phyloP scores from a whole-genome alignment of 331 rosid genomes.

The Malus hybrid region DNA sequence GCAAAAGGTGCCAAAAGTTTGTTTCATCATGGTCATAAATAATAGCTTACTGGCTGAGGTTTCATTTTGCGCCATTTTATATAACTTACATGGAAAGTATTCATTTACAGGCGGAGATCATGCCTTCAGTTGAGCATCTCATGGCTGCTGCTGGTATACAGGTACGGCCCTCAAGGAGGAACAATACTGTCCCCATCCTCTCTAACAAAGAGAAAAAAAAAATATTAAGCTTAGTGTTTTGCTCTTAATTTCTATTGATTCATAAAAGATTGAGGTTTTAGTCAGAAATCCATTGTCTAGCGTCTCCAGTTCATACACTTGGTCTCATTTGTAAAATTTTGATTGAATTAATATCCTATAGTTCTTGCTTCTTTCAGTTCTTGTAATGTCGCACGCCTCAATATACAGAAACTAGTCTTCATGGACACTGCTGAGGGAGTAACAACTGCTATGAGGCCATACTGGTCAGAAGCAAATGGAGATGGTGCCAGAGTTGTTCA shows the following conservation, averaged over 20 bases:
- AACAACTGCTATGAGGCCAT: slow-evolving; percentile 54
- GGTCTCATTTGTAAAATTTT: neutral
- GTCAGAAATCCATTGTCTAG: neutral
- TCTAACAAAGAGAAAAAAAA: neutral
- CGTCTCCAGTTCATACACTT: neutral
- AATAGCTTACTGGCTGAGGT: neutral
- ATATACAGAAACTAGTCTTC: slow-evolving; percentile 72
- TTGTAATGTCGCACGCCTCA: neutral
- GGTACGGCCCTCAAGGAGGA: slow-evolving; percentile 27
- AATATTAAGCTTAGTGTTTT: neutral
- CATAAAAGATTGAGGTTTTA: neutral
- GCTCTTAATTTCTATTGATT: neutral
- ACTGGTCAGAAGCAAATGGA: slow-evolving; percentile 67
- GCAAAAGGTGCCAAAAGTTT: slow-evolving; percentile 55
- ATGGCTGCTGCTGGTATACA: slow-evolving; percentile 73
- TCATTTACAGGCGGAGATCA: slow-evolving; percentile 73
- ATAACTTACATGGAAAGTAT: slow-evolving; percentile 14
- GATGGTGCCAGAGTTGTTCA: slow-evolving; percentile 71
- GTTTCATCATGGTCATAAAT: slow-evolving; percentile 3
- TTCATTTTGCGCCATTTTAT: slow-evolving; percentile 6
- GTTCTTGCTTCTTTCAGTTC: neutral
- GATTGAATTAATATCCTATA: neutral
- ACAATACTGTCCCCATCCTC: neutral
- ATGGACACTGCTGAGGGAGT: slow-evolving; percentile 61
- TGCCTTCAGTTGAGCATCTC: slow-evolving; percentile 71